Conservation (phyloP, 2,329 filamentous ascomycete genomes). For the Aspergillus fijiensis region DNA sequence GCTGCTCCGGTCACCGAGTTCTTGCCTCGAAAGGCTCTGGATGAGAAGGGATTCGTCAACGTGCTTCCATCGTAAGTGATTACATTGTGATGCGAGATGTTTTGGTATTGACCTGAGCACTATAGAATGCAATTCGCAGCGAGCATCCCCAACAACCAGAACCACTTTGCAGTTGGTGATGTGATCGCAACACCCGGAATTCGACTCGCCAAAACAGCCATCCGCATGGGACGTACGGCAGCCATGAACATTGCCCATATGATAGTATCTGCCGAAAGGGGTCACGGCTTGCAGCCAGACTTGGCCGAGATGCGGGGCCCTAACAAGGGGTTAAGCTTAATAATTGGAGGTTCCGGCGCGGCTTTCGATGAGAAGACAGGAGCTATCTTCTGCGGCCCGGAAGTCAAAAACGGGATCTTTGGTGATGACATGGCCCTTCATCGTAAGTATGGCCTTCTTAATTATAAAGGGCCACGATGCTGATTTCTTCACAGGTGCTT, state of each 20-base stretch:
- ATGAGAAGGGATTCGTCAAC: conserved; percentile 63
- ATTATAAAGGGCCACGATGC: background rate
- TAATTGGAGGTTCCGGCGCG: background rate
- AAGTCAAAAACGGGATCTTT: background rate
- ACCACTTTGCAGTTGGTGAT: conserved; percentile 63
- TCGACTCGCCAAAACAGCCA: background rate
- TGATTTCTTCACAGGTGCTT: background rate
- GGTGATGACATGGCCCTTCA: background rate
- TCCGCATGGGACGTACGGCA: background rate
- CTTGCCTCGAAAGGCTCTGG: conserved; percentile 57
- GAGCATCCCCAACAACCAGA: conserved; percentile 54
- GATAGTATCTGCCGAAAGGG: background rate
- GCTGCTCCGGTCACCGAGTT: conserved; percentile 61
- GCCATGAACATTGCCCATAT: background rate
- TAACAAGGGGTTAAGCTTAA: background rate
- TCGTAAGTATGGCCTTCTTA: background rate
- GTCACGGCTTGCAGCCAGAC: background rate
- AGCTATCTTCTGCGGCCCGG: background rate
- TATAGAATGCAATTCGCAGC: conserved; percentile 44
- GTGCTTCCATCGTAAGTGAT: conserved; percentile 55
- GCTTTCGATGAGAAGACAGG: background rate
- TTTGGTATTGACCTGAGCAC: background rate
- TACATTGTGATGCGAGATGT: background rate
- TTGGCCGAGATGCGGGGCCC: background rate
- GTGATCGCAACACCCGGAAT: background rate